These are phyloP conservation scores for Sherardia arvensis DNA, from an alignment of 257 asterid genomes.

Conservation along the genomic window DNA sequence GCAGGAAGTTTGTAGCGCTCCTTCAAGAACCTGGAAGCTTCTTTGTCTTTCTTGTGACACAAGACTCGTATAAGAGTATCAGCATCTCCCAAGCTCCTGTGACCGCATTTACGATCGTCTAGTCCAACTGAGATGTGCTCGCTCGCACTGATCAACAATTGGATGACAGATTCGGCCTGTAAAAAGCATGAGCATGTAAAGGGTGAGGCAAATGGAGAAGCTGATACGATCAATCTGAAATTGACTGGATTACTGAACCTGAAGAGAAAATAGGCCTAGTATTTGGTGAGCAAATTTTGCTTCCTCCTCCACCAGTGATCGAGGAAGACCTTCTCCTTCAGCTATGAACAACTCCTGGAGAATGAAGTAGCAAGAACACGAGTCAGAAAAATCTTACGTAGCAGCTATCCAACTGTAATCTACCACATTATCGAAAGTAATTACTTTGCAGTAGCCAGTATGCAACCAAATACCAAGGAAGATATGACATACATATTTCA, in stretches of 20 bases:
- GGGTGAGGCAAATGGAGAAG: constrained; percentile 7
- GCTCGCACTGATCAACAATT: constrained; percentile 74
- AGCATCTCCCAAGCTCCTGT: constrained; percentile 57
- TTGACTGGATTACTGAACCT: constrained; percentile 33
- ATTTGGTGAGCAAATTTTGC: constrained; percentile 69
- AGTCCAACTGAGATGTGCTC: constrained; percentile 49
- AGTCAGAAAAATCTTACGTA: background rate
- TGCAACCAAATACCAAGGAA: too few species aligned
- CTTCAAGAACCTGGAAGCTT: constrained; percentile 81
- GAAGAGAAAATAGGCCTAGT: constrained; percentile 60
- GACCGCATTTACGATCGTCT: constrained; percentile 32
- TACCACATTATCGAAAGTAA: background rate
- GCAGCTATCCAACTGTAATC: background rate
- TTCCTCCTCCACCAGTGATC: constrained; percentile 72
- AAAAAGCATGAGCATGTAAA: constrained; percentile 15
- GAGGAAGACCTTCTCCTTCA: constrained; percentile 98
- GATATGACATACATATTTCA: background rate
- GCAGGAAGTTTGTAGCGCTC: constrained; percentile 71
- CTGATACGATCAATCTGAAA: background rate
- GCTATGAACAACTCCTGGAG: constrained; percentile 88
- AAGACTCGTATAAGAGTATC: constrained; percentile 76
- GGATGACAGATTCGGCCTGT: constrained; percentile 77
- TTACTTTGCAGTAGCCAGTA: too few species aligned
- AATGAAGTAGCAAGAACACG: constrained; percentile 5
- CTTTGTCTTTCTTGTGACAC: constrained; percentile 89